These are phyloP conservation scores for Aspergillus calidoustus DNA, from an alignment of 2,329 filamentous ascomycete genomes.

Conservation along the genomic window DNA sequence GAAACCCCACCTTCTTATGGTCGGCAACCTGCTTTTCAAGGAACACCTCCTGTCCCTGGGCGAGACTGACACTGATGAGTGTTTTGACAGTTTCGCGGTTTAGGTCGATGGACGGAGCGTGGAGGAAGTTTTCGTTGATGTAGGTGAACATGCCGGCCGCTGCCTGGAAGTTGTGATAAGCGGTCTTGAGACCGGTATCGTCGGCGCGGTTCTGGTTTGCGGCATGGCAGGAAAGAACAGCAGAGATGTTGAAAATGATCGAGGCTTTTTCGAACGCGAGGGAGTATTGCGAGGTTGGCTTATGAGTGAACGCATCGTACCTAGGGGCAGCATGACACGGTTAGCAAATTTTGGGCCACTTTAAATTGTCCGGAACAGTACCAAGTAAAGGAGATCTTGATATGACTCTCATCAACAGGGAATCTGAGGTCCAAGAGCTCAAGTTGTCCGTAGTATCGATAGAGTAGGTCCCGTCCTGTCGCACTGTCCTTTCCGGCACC, in stretches of 20 bases:
- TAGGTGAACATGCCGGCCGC: conserved; percentile 99
- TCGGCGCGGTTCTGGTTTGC: conserved; percentile 90
- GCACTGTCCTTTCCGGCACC: conserved; percentile 96
- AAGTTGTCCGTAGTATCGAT: conserved; percentile 96
- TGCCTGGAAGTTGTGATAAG: conserved; percentile 97
- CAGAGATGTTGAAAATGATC: conserved; percentile 99
- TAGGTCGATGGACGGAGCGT: conserved; percentile 93
- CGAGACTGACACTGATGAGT: conserved; percentile 88
- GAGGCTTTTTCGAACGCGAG: conserved; percentile 98
- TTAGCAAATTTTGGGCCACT: conserved; percentile 7
- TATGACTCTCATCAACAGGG: conserved; percentile 97
- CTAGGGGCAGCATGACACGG: conserved; percentile 50
- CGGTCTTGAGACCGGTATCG: conserved; percentile 90
- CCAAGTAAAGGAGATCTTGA: conserved; percentile 99
- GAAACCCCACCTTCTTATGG: conserved; percentile 85
- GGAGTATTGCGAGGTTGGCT: conserved; percentile 94
- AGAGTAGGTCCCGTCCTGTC: conserved; percentile 87
- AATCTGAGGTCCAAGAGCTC: conserved; percentile 93
- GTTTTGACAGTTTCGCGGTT: conserved; percentile 96
- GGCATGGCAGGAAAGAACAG: conserved; percentile 93
- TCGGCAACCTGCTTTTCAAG: conserved; percentile 94
- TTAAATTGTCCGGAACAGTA: conserved; percentile 47
- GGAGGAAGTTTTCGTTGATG: conserved; percentile 99
- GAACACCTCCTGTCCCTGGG: conserved; percentile 96
- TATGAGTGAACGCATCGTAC: conserved; percentile 99